Evolutionary conservation across 2,329 filamentous ascomycete species (phyloP), one percentile per base, ranked within the genome.

Genomic region (Zasmidium cellare): DNA sequence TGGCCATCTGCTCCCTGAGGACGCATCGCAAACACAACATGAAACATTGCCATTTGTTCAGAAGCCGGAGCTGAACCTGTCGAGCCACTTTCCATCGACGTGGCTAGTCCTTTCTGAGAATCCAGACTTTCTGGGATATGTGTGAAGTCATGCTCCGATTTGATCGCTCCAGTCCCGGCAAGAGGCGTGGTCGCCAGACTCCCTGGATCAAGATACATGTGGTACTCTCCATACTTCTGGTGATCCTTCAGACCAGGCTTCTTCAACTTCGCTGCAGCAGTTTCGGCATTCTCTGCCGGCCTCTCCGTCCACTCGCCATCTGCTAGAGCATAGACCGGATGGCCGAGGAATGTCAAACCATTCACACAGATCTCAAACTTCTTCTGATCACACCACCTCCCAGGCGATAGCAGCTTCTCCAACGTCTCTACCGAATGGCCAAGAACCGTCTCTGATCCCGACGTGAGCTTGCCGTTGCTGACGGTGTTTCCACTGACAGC

Each of bases 11-110:
- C 80, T 53, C 87, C 85, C 51, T 87, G 88, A 2, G 92, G 90
- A 65, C 91, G 89, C 63, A 97, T 79, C 51, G 96, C 90, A 73
- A 97, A 97, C 22, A 97, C 92, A 11, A 97, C 84, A 73, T 97
- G 96, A 76, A 99, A 99, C 93, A 97, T 97, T 62, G 88, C 92
- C 90, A 97, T 92, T 71, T 90, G 87, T 51, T 74, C 75, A 9
- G 69, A 73, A 14, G 71, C 58, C 2, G 59, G 57, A 18, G 61
- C 70, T 22, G 71, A 73, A 7, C 64, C 58, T 16, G 70, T 71
- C 2, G 64, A 58, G 3, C 45, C 57, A 18, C 69, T 72, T 22
- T 67, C 65, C 59, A 66, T 63, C 19, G 68, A 71, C 1, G 67
- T 70, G 2, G 63, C 69, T 6, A 71, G 58, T 1, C 55, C 55